These are phyloP conservation scores for Cynanchum wilfordii DNA, from an alignment of 257 asterid species.

Conservation along the genomic window DNA sequence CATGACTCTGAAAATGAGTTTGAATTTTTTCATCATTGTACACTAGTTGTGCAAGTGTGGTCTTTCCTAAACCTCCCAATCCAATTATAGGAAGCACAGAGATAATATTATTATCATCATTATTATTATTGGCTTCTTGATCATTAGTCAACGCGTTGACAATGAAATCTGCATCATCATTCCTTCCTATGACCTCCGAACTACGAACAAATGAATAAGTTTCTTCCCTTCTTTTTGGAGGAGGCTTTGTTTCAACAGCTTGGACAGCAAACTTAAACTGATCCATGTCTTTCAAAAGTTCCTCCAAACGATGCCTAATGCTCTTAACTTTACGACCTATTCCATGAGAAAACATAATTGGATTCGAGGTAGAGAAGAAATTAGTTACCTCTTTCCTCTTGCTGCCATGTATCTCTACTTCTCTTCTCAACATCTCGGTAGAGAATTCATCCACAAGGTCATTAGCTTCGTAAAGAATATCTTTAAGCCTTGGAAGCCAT, in stretches of 20 bases:
- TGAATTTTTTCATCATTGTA: slow-evolving; percentile 36
- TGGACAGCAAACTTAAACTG: slow-evolving; percentile 30
- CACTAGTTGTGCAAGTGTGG: slow-evolving; percentile 44
- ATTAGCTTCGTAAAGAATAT: slow-evolving; percentile 42
- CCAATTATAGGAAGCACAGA: slow-evolving; percentile 49
- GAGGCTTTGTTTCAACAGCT: slow-evolving; percentile 15
- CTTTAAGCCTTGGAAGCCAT: slow-evolving; percentile 51
- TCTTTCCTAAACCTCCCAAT: slow-evolving; percentile 52
- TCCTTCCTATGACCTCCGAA: slow-evolving; percentile 55
- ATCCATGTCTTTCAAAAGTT: slow-evolving; percentile 23
- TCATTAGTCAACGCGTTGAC: slow-evolving; percentile 23
- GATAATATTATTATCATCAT: not conserved
- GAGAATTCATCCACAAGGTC: slow-evolving; percentile 40
- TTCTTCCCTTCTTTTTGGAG: slow-evolving; percentile 27
- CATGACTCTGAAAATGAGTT: slow-evolving; percentile 29
- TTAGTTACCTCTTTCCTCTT: slow-evolving; percentile 1
- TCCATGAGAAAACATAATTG: not conserved
- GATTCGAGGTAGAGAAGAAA: slow-evolving; percentile 3
- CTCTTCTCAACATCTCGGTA: slow-evolving; percentile 15
- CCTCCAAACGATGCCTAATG: not conserved
- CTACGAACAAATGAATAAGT: slow-evolving; percentile 50
- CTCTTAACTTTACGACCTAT: not conserved
- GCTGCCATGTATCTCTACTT: not conserved
- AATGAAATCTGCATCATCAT: slow-evolving; percentile 33
- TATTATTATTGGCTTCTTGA: slow-evolving; percentile 17